Evolutionary conservation across 2,329 filamentous ascomycete species (phyloP), one percentile per base, ranked within the genome.

Genomic region (Aureobasidium melanogenum): DNA sequence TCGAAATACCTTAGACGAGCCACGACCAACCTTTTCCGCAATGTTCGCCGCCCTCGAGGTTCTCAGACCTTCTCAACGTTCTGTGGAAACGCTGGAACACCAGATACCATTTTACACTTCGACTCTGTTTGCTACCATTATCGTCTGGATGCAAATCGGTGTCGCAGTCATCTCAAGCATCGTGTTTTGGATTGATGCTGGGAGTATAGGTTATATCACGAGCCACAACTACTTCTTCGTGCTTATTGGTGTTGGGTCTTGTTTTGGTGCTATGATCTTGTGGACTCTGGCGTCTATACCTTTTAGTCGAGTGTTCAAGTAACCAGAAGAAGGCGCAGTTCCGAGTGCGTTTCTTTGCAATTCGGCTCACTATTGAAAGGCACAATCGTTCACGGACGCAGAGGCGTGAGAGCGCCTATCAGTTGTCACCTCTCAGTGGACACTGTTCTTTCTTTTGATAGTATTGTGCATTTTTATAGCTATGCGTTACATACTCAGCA

Each of bases 191-290:
- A 44, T 43, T 15, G 52, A 44, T 34, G n/a, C 52, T 34, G n/a
- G 22, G 3, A 56, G 52, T 14, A 19, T 56, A 6, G 52, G 52
- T 1, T 44, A 43, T 32, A n/a, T 24, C 14, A 34, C 52, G 2
- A 56, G 39, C n/a, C 26, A 56, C 38, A 56, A 56, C 19, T 56
- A 44, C n/a, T 56, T 15, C 22, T 56, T 44, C 24, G 52, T 56
- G 14, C n/a, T 43, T 6, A 44, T 44, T 10, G 52, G 52, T 22
- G 9, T 56, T 6, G 52, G 38, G 1, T 41, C 17, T 22, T 43
- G n/a, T 17, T 4, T 44, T 9, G 52, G 38, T 26, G 38, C 28
- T 8, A 22, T 44, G n/a, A 19, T 56, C 1, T 5, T 56, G 2
- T 43, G 38, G 52, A 43, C 38, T 34, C 1, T 44, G 28, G 38